These are phyloP conservation scores for Iris macrosiphon DNA, from an alignment of 106 monocot genomes.

Conservation along the genomic window DNA sequence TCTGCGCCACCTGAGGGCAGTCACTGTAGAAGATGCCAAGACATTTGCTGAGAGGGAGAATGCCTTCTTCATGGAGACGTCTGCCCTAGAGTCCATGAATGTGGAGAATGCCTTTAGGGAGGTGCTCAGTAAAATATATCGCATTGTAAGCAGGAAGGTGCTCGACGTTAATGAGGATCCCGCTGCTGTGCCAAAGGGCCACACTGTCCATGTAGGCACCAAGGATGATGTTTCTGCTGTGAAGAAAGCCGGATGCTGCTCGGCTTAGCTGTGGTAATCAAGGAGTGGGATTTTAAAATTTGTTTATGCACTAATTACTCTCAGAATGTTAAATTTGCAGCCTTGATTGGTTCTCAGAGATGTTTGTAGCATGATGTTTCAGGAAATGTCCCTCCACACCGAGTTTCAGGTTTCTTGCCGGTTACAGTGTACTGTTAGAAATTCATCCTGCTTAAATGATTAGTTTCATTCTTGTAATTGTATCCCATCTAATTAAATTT, in stretches of 20 bases:
- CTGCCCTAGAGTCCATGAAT: slow-evolving; percentile 18
- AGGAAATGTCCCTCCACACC: too few relatives aligned
- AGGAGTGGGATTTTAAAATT: not conserved
- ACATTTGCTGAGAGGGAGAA: slow-evolving; percentile 14
- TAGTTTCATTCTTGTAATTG: too few relatives aligned
- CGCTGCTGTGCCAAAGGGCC: slow-evolving; percentile 9
- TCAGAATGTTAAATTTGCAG: too few relatives aligned
- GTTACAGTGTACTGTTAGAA: too few relatives aligned
- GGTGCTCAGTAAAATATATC: slow-evolving; percentile 11
- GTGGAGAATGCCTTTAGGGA: slow-evolving; percentile 16
- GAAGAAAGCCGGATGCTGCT: slow-evolving; percentile 18
- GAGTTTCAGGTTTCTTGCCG: too few relatives aligned
- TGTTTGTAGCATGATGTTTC: too few relatives aligned
- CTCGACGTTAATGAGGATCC: slow-evolving; percentile 3
- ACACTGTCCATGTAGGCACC: slow-evolving; percentile 9
- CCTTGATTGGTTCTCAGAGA: too few relatives aligned
- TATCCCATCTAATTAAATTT: too few relatives aligned
- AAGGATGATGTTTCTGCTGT: slow-evolving; percentile 18
- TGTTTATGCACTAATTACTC: too few relatives aligned
- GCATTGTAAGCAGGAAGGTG: slow-evolving; percentile 12
- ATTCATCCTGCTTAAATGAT: too few relatives aligned
- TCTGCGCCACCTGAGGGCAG: slow-evolving; percentile 12
- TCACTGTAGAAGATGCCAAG: slow-evolving; percentile 4
- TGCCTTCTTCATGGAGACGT: slow-evolving; percentile 20
- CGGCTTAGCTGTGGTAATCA: not conserved